A percentile compares a stretch with the other conserved stretches of the same genome.
Conservation (phyloP, 768 basidiomycete species). For the Tylopilus sp. region DNA sequence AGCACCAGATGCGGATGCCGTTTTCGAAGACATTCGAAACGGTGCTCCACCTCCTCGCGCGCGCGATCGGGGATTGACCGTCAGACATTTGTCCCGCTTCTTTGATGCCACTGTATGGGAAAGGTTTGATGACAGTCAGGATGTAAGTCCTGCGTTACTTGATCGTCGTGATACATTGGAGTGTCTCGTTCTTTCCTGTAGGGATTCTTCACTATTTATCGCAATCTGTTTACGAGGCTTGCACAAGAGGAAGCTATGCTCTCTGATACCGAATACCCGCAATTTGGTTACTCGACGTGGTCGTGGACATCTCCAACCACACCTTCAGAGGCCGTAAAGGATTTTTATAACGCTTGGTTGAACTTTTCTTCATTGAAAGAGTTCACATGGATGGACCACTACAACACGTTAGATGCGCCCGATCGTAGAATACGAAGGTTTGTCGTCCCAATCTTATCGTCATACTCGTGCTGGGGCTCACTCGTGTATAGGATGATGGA, state of each 20-base stretch:
- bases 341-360: conserved; percentile 84
- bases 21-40: conserved; percentile 80
- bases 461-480: neutral
- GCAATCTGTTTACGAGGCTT: conserved; percentile 80
- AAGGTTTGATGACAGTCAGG: conserved; percentile 57
- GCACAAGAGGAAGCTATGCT: conserved; percentile 66
- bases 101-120: conserved; percentile 71
- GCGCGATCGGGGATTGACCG: conserved; percentile 72
- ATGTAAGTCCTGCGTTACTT: conserved; percentile 40
- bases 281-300: conserved; percentile 80
- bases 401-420: conserved; percentile 80
- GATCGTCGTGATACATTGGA: neutral
- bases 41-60: conserved; percentile 56
- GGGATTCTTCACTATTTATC: conserved; percentile 90
- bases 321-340: conserved; percentile 49
- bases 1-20: conserved; percentile 77
- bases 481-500: conserved; percentile 73
- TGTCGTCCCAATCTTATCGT: conserved; percentile 10
- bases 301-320: conserved; percentile 55
- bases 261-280: conserved; percentile 58
- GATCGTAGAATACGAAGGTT: conserved; percentile 82
- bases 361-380: conserved; percentile 87
- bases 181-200: conserved; percentile 29
- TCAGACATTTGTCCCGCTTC: conserved; percentile 79
- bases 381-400: conserved; percentile 84